Evolutionary conservation across 2,329 filamentous ascomycete species (phyloP), one percentile per base, ranked within the genome.

Genomic region (Dactylellina parvicollis): DNA sequence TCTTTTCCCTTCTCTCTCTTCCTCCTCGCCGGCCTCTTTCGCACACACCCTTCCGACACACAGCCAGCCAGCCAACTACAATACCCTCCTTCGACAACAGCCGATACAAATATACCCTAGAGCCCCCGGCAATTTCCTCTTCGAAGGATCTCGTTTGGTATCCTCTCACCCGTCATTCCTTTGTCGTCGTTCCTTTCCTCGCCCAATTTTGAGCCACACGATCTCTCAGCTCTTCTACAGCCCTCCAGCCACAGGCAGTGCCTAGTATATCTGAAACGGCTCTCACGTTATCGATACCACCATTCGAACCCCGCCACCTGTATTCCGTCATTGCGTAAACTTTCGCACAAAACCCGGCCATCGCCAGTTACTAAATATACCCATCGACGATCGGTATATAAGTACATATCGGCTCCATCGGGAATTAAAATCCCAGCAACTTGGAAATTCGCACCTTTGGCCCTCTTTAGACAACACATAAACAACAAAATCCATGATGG

Each of bases 251-350:
- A 66, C 52, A 59, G 46, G 38, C 24, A 30, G 52, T 66, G 61
- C 69, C 32, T 66, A 66, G 44, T 72, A 60, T 73, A 73, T 54
- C 47, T 55, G 49, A 66, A 61, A 66, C 69, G 64, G 55, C 55
- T 61, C n/a, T n/a, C 64, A 69, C 57, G 60, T 64, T 73, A 73
- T 73, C 69, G 69, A 66, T 73, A 73, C 40, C 59, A 73, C 69
- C 54, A 62, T 26, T 44, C n/a, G 34, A 46, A 59, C 67, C 66
- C 60, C 67, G 60, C 69, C 69, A 73, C 69, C 52, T 10, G 30
- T 22, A 73, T 73, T 73, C 69, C 69, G 47, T 59, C 60, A 42
- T 55, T 64, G 66, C 22, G n/a, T 59, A 46, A 42, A 50, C 24
- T 62, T 46, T 24, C 30, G 14, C 9, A 30, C 34, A 14, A 46